These are phyloP conservation scores for Agaricus blazei DNA, from an alignment of 768 basidiomycete genomes.

Conservation along the genomic window DNA sequence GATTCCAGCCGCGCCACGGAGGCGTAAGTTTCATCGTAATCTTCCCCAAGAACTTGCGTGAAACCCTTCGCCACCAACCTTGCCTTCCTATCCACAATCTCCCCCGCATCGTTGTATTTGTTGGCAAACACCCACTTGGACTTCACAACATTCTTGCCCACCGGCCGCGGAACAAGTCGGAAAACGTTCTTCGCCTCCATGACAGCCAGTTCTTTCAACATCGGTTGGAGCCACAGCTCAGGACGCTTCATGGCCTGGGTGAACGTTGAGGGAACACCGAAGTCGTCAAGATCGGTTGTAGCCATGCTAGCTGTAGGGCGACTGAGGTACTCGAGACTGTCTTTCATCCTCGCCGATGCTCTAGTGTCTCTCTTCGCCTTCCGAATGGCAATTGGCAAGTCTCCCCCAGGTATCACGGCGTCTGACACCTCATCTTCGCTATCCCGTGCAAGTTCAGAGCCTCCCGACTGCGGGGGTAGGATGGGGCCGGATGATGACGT, in stretches of 20 bases:
- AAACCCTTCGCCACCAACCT: constrained; percentile 14
- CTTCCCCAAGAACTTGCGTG: constrained; percentile 12
- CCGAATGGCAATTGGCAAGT: no score
- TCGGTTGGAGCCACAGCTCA: constrained; percentile 7
- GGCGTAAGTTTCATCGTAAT: constrained; percentile 15
- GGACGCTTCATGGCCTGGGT: constrained; percentile 5
- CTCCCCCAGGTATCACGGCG: no score
- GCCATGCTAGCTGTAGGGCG: no score
- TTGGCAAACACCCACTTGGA: constrained; percentile 10
- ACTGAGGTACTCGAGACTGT: no score
- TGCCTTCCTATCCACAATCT: constrained; percentile 12
- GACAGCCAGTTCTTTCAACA: neutral
- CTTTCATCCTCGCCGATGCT: no score
- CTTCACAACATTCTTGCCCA: constrained; percentile 5
- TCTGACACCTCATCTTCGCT: no score
- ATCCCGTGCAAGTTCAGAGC: no score
- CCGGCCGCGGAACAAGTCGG: constrained; percentile 7
- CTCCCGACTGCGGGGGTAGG: no score
- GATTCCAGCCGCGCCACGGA: no score
- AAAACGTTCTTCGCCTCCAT: constrained; percentile 23
- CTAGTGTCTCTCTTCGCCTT: no score
- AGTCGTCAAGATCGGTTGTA: no score
- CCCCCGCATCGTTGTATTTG: constrained; percentile 13
- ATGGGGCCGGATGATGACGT: no score
- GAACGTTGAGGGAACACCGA: neutral